A percentile compares a stretch with the other conserved stretches of the same genome.
Evolutionary conservation across 2,329 filamentous ascomycete species (phyloP).

Genomic region (Pseudogymnoascus destructans): DNA sequence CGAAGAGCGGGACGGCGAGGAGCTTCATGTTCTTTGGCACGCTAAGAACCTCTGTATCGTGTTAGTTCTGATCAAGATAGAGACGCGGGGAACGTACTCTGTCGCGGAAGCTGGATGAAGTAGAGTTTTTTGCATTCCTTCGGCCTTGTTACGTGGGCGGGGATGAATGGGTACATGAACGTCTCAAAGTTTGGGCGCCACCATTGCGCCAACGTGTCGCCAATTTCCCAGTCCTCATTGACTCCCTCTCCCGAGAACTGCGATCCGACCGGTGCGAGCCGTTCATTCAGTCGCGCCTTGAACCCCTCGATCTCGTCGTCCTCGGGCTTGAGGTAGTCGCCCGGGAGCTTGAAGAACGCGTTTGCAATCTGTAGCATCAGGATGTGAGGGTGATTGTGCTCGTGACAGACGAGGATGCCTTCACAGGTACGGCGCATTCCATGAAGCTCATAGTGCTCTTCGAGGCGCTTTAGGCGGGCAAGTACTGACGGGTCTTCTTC

Average conservation of each 20-base stretch:
- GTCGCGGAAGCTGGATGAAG: conserved; percentile 85
- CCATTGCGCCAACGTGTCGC: conserved; percentile 93
- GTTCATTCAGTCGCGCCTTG: conserved; percentile 82
- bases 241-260: conserved; percentile 71
- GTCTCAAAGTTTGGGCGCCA: conserved; percentile 99
- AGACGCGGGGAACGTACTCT: conserved; percentile 47
- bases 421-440: conserved; percentile 97
- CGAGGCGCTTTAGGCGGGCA: conserved; percentile 81
- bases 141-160: conserved; percentile 85
- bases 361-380: conserved; percentile 99
- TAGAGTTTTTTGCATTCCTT: conserved; percentile 99
- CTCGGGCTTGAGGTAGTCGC: conserved; percentile 80
- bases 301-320: conserved; percentile 93
- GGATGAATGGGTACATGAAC: conserved; percentile 98
- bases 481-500: conserved; percentile 95
- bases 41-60: conserved; percentile 64
- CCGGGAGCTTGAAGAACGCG: conserved; percentile 97
- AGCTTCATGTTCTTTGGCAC: conserved; percentile 99
- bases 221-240: conserved; percentile 87
- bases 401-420: conserved; percentile 92
- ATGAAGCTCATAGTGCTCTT: conserved; percentile 83
- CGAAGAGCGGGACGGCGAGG: conserved; percentile 88
- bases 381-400: conserved; percentile 98
- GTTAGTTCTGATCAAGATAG: conserved; percentile 11
- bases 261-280: conserved; percentile 80